Percentiles rank a stretch among this genome's conserved stretches.
phyloP scores from a whole-genome alignment of 139 green algal genomes.

The Protoeuglena noctilucae region DNA sequence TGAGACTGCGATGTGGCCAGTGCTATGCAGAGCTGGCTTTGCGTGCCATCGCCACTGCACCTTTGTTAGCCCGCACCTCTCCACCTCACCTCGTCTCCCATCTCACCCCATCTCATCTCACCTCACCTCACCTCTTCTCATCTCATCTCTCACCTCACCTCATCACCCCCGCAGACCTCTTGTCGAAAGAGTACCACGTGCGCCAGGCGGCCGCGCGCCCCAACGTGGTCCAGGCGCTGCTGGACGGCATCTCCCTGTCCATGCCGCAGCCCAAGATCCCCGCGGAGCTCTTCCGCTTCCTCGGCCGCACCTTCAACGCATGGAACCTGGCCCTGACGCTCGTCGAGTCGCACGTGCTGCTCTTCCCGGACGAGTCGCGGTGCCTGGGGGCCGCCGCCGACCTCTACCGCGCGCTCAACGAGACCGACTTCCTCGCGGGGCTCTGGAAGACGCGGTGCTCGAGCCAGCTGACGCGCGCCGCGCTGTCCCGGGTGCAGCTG shows the following conservation, averaged over 20 bases:
- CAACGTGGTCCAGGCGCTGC: constrained; percentile 32
- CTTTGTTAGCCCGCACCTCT: too few relatives aligned
- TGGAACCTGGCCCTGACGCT: constrained; percentile 94
- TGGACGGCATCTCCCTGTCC: constrained; percentile 80
- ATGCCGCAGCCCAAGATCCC: constrained; percentile 98
- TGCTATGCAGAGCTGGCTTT: too few relatives aligned
- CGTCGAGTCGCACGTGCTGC: constrained; percentile 84
- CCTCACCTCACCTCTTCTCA: too few relatives aligned
- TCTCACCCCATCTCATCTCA: too few relatives aligned
- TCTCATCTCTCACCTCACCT: too few relatives aligned
- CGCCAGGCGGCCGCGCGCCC: constrained; percentile 29
- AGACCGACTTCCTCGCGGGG: constrained; percentile 78
- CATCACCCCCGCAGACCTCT: too few relatives aligned
- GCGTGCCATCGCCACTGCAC: too few relatives aligned
- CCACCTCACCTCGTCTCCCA: too few relatives aligned
- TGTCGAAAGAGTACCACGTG: constrained; percentile 77
- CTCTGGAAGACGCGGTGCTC: constrained; percentile 47
- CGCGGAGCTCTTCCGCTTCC: constrained; percentile 92
- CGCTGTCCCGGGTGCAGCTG: constrained; percentile 69
- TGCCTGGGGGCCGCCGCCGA: constrained; percentile 78
- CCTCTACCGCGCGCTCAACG: constrained; percentile 60
- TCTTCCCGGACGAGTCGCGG: constrained; percentile 80
- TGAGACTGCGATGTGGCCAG: too few relatives aligned
- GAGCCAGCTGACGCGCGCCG: constrained; percentile 35
- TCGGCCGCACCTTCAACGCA: constrained; percentile 86